phyloP scores from a whole-genome alignment of 179 eudicot genomes.

The Monotropa hypopitys region DNA sequence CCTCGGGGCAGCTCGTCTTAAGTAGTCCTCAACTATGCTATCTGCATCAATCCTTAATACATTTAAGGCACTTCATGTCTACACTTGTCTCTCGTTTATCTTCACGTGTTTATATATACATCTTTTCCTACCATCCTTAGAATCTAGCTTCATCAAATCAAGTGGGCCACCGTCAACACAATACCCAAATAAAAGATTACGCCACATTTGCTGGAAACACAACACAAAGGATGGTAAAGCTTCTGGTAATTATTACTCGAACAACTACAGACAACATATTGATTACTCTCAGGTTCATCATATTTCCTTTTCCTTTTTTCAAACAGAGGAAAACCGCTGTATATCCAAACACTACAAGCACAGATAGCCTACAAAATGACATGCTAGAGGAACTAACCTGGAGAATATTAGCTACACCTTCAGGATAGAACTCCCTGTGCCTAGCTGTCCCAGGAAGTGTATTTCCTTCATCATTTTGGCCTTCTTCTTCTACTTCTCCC shows the following conservation, averaged over 20 bases:
- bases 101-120: too few species aligned
- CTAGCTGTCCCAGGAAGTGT: conserved; percentile 93
- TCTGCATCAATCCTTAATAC: too few species aligned
- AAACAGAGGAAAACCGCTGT: too few species aligned
- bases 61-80: too few species aligned
- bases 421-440: conserved; percentile 93
- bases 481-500: conserved; percentile 55
- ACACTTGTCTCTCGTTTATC: too few species aligned
- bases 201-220: neutral
- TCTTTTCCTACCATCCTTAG: neutral
- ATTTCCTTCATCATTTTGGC: conserved; percentile 74
- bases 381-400: conserved; percentile 40
- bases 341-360: neutral
- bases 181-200: neutral
- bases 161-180: neutral
- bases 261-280: neutral
- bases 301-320: too few species aligned
- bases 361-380: neutral
- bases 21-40: too few species aligned
- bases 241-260: neutral
- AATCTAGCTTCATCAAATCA: neutral
- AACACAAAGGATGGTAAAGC: neutral
- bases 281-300: neutral
- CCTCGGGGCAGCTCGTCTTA: too few species aligned
- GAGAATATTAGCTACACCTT: conserved; percentile 81